Evolutionary conservation across 2,329 filamentous ascomycete species (phyloP).

Genomic region (Colletotrichum incanum): DNA sequence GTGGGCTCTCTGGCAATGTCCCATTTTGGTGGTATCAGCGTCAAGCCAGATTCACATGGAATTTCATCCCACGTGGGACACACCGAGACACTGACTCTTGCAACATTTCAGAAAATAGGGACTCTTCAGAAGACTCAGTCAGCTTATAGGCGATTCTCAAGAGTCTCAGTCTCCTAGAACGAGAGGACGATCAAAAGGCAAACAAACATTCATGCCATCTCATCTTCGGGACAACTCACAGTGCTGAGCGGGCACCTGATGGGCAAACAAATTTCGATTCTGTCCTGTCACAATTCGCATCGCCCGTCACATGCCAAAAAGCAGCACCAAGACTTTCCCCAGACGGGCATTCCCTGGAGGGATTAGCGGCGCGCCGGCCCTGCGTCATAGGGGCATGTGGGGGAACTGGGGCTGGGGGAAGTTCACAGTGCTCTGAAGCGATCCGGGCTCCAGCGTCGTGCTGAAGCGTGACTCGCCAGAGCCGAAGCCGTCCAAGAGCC

Average conservation of each 20-base stretch:
- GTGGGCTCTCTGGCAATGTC: background rate
- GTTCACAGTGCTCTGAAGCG: background rate
- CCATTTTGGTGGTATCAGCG: slow-evolving; percentile 6
- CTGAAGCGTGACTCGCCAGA: slow-evolving; percentile 36
- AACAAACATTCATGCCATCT: background rate
- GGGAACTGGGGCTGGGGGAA: slow-evolving; percentile 37
- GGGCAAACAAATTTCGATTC: background rate
- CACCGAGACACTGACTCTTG: slow-evolving; percentile 26
- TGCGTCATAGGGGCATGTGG: slow-evolving; percentile 42
- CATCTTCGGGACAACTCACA: background rate
- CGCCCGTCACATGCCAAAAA: slow-evolving; percentile 41
- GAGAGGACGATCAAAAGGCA: background rate
- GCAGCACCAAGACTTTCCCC: slow-evolving; percentile 32
- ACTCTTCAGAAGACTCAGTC: background rate
- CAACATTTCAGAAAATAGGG: background rate
- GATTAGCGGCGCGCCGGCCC: slow-evolving; percentile 31
- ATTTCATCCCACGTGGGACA: slow-evolving; percentile 25
- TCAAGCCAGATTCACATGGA: slow-evolving; percentile 34
- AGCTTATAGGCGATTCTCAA: background rate
- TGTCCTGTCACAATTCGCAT: slow-evolving; percentile 31
- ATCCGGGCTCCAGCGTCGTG: slow-evolving; percentile 21
- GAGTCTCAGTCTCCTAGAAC: background rate
- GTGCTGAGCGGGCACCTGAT: background rate
- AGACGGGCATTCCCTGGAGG: slow-evolving; percentile 30
- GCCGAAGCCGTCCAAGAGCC: slow-evolving; percentile 29